Base-by-base conservation (phyloP, 2,329 filamentous ascomycete species). In the Torrubiella hemipterigena region DNA sequence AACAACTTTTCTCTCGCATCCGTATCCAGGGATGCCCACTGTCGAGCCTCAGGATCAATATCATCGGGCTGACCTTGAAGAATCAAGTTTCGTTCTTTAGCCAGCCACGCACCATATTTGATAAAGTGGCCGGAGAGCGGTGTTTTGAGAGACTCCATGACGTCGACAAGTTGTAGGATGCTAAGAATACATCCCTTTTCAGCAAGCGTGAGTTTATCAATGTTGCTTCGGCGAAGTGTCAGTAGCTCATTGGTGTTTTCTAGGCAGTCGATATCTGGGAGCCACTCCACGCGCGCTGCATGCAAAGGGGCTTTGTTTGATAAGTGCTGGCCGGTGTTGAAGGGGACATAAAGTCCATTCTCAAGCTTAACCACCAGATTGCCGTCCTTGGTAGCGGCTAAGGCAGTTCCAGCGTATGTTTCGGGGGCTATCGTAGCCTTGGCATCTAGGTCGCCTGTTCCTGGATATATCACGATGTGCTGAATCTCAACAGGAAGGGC, bases 21-120 rank as follows among this genome's bases (percentile, higher is more conserved):
- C n/a, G n/a, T n/a, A n/a, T n/a, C 31, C 7, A 28, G 5, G 7
- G 24, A 15, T 12, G 21, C 24, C 32, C 32, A 38, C 29, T 32
- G 28, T 17, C 18, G 17, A 29, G 21, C 19, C 24, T 24, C 36
- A 25, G 24, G 35, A 14, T 23, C 26, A 4, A 22, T 12, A 23
- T 27, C 12, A 16, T 27, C 25, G 18, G 32, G 27, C 13, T 21
- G 20, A 20, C 27, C 27, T 10, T 15, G 17, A 7, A 25, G 25
- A 13, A 27, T 27, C 7, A 24, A 33, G 17, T 17, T 26, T 6
- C 26, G 20, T 17, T 33, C 30, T 6, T 9, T n/a, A 15, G 9
- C 16, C 5, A 22, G 29, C 13, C 21, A 20, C 10, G n/a, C 16
- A 5, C 8, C 11, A 24, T 31, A 14, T 11, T 22, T 23, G 30